These are phyloP conservation scores for Yamadazyma jaroonii DNA, from an alignment of 1,139 yeast genomes.

Conservation along the genomic window DNA sequence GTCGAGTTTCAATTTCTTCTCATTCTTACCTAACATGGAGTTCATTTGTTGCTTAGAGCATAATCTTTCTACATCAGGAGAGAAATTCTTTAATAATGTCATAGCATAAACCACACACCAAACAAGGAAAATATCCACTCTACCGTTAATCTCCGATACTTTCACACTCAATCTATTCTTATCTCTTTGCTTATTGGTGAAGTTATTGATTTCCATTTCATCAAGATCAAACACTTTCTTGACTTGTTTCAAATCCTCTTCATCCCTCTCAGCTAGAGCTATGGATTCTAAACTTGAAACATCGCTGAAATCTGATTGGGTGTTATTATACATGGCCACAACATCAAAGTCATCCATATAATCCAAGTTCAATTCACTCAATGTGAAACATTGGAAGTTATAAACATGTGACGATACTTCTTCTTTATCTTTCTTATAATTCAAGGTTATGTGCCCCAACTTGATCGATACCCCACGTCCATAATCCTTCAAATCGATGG, in stretches of 20 bases:
- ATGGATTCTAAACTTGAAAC: slow-evolving; percentile 33
- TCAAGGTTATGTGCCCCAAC: slow-evolving; percentile 20
- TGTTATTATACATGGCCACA: slow-evolving; percentile 18
- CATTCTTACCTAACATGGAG: slow-evolving; percentile 21
- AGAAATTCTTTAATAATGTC: slow-evolving; percentile 32
- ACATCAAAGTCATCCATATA: slow-evolving; percentile 37
- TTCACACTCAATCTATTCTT: slow-evolving; percentile 25
- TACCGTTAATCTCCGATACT: slow-evolving; percentile 39
- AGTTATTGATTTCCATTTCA: slow-evolving; percentile 26
- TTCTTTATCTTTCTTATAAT: slow-evolving; percentile 23
- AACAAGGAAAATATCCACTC: slow-evolving; percentile 40
- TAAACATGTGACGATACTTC: slow-evolving; percentile 19
- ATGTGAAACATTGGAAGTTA: slow-evolving; percentile 31
- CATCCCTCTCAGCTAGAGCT: slow-evolving; percentile 19
- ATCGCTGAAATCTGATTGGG: slow-evolving; percentile 33
- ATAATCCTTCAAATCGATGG: slow-evolving; percentile 37
- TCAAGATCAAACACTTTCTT: slow-evolving; percentile 33
- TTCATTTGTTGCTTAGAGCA: slow-evolving; percentile 27
- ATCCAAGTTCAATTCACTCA: slow-evolving; percentile 40
- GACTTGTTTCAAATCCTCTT: slow-evolving; percentile 23
- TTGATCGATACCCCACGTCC: slow-evolving; percentile 39
- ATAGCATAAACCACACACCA: slow-evolving; percentile 45
- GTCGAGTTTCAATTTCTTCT: slow-evolving; percentile 29
- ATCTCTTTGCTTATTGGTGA: slow-evolving; percentile 19
- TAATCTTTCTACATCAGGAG: slow-evolving; percentile 31